These are phyloP conservation scores for Rhynchosporium secalis DNA, from an alignment of 2,329 filamentous ascomycete species.

Conservation along the genomic window DNA sequence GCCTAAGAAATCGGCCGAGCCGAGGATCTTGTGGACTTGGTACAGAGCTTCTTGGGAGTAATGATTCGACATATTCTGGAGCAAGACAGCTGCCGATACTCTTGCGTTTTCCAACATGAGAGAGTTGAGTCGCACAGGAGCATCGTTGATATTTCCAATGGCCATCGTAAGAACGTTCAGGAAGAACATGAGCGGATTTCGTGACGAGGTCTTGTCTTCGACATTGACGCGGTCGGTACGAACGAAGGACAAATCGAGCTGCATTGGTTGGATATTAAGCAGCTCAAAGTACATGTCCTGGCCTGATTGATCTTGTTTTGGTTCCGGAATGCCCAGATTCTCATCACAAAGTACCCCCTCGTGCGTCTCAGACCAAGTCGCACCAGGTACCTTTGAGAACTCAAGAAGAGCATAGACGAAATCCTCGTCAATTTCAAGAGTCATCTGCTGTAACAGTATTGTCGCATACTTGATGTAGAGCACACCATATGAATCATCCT, in stretches of 20 bases:
- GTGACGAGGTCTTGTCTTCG: slow-evolving; percentile 87
- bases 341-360: slow-evolving; percentile 88
- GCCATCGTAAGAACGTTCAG: slow-evolving; percentile 99
- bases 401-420: slow-evolving; percentile 96
- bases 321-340: slow-evolving; percentile 86
- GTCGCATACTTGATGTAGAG: slow-evolving; percentile 99
- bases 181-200: slow-evolving; percentile 97
- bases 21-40: slow-evolving; percentile 95
- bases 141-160: slow-evolving; percentile 98
- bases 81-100: slow-evolving; percentile 79
- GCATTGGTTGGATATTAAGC: slow-evolving; percentile 96
- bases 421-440: slow-evolving; percentile 93
- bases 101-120: slow-evolving; percentile 93
- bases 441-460: slow-evolving; percentile 94
- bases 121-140: slow-evolving; percentile 89
- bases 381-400: slow-evolving; percentile 89
- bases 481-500: slow-evolving; percentile 97
- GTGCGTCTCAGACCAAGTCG: slow-evolving; percentile 76
- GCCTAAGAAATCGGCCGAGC: slow-evolving; percentile 94
- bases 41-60: slow-evolving; percentile 96
- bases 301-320: slow-evolving; percentile 76
- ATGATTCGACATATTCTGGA: slow-evolving; percentile 86
- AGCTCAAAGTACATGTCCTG: slow-evolving; percentile 98
- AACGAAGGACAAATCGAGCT: slow-evolving; percentile 95
- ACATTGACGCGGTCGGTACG: slow-evolving; percentile 95